Percentiles rank a stretch among this genome's conserved stretches.
phyloP scores from a whole-genome alignment of 1,284 basidiomycete genomes.

The Macrocystidia cucumis region DNA sequence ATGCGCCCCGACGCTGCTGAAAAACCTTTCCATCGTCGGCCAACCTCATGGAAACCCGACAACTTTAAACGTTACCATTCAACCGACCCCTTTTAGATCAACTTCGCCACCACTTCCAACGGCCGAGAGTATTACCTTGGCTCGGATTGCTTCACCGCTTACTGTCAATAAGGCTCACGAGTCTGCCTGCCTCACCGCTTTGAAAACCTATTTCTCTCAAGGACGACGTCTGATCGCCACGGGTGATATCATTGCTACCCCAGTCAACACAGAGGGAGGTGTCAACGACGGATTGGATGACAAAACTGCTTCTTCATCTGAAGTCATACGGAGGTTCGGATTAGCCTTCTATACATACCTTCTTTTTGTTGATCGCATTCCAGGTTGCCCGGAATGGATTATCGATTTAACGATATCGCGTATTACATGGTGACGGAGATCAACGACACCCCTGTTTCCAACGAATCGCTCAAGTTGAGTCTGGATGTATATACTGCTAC shows the following conservation, averaged over 20 bases:
- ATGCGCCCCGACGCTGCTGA: constrained; percentile 52
- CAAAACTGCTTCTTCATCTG: too few species aligned
- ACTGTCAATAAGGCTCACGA: constrained; percentile 75
- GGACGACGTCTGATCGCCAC: constrained; percentile 61
- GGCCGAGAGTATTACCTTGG: constrained; percentile 71
- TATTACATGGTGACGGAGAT: constrained; percentile 82
- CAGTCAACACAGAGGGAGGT: constrained; percentile 36
- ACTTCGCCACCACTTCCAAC: constrained; percentile 57
- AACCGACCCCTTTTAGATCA: constrained; percentile 47
- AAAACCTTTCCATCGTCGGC: constrained; percentile 34
- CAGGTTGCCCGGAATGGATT: too few species aligned
- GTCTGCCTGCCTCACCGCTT: constrained; percentile 54
- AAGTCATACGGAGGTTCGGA: too few species aligned
- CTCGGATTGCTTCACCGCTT: constrained; percentile 78
- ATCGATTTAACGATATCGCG: constrained; percentile 25
- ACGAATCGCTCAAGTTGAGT: constrained; percentile 16
- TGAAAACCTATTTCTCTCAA: constrained; percentile 63
- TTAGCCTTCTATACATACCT: background rate
- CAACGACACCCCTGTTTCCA: constrained; percentile 51
- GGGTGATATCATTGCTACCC: constrained; percentile 78
- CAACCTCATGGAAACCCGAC: constrained; percentile 10
- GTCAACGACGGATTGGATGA: background rate
- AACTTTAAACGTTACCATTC: constrained; percentile 33
- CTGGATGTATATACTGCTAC: constrained; percentile 42
- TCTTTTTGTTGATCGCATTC: too few species aligned